Base-by-base conservation (phyloP, 805 yeast species). In the Wickerhamiella shivajii region DNA sequence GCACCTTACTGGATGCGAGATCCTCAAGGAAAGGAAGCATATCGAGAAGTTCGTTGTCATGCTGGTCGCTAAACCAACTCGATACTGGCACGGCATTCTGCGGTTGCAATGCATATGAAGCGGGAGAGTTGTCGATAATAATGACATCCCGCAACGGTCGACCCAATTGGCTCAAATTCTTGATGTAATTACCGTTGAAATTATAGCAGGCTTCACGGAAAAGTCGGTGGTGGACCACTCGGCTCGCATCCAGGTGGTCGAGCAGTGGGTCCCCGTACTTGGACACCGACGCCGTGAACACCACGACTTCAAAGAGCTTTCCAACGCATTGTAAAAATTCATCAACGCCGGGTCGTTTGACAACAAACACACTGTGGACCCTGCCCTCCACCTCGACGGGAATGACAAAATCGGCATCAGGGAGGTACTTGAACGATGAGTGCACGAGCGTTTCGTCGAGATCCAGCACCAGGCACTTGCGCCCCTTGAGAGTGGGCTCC, bases 21-120 rank as follows among this genome's bases (percentile, higher is more conserved):
- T 90, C 97, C 54, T 83, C 81, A 45, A 90, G 64, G 39, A 90
- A 73, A 10, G 97, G 98, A 35, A 90, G 60, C 56, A 90, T 71
- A 57, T 90, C 99, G 41, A 80, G 57, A 47, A 90, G 65, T 63
- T 90, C 99, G 53, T 85, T 85, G 56, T 90, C 99, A 55, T 90
- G 98, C 18, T 90, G 74, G 58, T 90, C 99, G 44, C 94, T 80
- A 64, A 90, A 90, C 99, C 99, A 90, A 54, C 90, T 76, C 44
- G 94, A 80, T 18, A 90, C 80, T 16, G 99, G 99, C 18, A 90
- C 77, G 6, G 97, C 93, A 60, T 90, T 95, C 55, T 83, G 93
- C 14, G 98, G 99, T 53, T 90, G 97, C 64, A 90, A 80, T 37
- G 87, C 75, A 57, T 90, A 90, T n/a, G 95, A 81, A 3, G 97